Conservation (phyloP, 139 green algal species). For the Volvox reticuliferus region DNA sequence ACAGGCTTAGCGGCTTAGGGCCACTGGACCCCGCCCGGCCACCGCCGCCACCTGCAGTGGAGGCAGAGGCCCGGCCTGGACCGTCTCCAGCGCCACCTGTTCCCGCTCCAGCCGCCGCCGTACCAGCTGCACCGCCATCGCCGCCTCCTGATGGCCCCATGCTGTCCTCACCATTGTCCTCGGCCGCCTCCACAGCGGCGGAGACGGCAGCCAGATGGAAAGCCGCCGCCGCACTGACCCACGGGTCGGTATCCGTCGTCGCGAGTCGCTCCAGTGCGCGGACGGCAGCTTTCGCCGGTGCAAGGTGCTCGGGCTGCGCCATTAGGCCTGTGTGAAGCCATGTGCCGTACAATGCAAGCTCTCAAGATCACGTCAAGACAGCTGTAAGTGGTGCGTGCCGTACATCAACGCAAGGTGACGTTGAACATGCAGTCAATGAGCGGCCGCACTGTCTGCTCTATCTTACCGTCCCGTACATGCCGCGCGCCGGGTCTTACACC, state of each 20-base stretch:
- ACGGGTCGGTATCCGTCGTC: conserved; percentile 8
- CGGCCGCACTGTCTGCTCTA: too few species aligned
- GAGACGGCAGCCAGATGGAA: conserved; percentile 35
- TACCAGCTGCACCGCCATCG: neutral
- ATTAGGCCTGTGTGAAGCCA: conserved; percentile 8
- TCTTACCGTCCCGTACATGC: too few species aligned
- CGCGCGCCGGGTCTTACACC: too few species aligned
- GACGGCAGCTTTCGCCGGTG: conserved; percentile 27
- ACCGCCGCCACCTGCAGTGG: neutral
- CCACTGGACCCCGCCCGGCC: neutral
- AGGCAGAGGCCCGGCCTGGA: too few species aligned
- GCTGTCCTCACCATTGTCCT: neutral
- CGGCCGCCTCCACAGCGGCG: conserved; percentile 28
- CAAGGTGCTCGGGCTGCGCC: conserved; percentile 28
- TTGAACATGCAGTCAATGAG: too few species aligned
- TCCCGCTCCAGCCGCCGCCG: neutral
- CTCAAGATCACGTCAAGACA: neutral
- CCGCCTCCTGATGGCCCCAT: neutral
- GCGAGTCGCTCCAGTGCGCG: neutral
- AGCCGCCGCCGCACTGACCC: conserved; percentile 7
- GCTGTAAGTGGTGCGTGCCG: neutral
- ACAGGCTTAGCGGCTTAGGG: conserved; percentile 10
- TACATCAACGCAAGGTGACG: neutral
- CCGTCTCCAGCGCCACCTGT: too few species aligned
- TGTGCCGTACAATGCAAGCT: neutral